A percentile compares a stretch with the other conserved stretches of the same genome.
phyloP scores from a whole-genome alignment of 1,139 yeast genomes.

The Suhomyces guaymorum region DNA sequence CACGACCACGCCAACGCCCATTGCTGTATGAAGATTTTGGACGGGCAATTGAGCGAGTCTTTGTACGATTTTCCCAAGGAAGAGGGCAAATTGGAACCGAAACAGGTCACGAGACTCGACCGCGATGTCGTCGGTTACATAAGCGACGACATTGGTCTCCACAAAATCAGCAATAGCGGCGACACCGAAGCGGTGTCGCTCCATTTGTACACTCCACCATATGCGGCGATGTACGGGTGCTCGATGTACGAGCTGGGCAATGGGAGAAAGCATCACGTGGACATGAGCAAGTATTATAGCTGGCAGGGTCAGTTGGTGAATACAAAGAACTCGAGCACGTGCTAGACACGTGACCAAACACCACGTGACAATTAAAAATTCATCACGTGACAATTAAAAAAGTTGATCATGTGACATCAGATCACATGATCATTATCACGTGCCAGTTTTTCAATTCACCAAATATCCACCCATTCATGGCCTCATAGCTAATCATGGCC shows the following conservation, averaged over 20 bases:
- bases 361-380: no score
- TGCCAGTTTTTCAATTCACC: no score
- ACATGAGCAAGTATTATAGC: constrained; percentile 62
- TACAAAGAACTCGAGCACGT: constrained; percentile 31
- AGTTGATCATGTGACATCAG: no score
- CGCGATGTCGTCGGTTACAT: constrained; percentile 64
- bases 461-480: no score
- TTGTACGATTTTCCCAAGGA: constrained; percentile 54
- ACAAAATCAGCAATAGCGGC: constrained; percentile 58
- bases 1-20: constrained; percentile 83
- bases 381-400: no score
- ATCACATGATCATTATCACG: no score
- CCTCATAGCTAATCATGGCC: no score
- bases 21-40: constrained; percentile 63
- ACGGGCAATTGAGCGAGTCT: constrained; percentile 61
- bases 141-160: constrained; percentile 66
- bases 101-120: constrained; percentile 35
- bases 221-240: constrained; percentile 70
- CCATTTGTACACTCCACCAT: constrained; percentile 79
- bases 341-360: constrained; percentile 18
- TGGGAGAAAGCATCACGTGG: constrained; percentile 58
- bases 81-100: constrained; percentile 31
- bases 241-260: constrained; percentile 55
- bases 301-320: constrained; percentile 56
- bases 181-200: constrained; percentile 58